phyloP scores from a whole-genome alignment of 2,329 filamentous ascomycete species.

The Penicillium decumbens region DNA sequence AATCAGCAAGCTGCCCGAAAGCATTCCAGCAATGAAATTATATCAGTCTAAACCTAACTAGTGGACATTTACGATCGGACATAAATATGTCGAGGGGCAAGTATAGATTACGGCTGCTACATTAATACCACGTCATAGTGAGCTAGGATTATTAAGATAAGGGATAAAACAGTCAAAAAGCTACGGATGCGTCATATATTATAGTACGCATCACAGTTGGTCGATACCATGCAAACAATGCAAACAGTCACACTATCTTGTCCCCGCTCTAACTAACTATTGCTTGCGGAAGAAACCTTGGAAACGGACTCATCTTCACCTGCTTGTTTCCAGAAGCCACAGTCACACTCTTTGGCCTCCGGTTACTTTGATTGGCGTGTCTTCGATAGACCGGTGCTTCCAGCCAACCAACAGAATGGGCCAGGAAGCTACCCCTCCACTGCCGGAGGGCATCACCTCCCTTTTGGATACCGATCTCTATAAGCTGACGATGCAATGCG shows the following conservation, averaged over 20 bases:
- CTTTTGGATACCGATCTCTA: slow-evolving; percentile 83
- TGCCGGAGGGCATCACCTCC: slow-evolving; percentile 69
- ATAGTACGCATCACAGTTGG: not conserved
- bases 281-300: no score
- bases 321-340: not conserved
- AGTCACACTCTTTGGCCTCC: not conserved
- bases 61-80: not conserved
- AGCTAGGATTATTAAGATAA: not conserved
- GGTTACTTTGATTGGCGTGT: not conserved
- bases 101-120: not conserved
- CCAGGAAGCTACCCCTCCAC: slow-evolving; percentile 23
- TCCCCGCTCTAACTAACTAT: slow-evolving; percentile 8
- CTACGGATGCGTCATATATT: not conserved
- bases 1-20: no score
- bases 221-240: slow-evolving; percentile 16
- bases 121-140: not conserved
- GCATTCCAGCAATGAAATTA: not conserved
- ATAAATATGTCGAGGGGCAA: not conserved
- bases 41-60: not conserved
- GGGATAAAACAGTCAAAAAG: not conserved
- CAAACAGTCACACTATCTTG: slow-evolving; percentile 16
- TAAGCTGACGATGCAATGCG: slow-evolving; percentile 99
- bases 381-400: slow-evolving; percentile 1
- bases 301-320: not conserved
- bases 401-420: slow-evolving; percentile 23